Conservation (phyloP, 345 rosid species). For the Salix viminalis region DNA sequence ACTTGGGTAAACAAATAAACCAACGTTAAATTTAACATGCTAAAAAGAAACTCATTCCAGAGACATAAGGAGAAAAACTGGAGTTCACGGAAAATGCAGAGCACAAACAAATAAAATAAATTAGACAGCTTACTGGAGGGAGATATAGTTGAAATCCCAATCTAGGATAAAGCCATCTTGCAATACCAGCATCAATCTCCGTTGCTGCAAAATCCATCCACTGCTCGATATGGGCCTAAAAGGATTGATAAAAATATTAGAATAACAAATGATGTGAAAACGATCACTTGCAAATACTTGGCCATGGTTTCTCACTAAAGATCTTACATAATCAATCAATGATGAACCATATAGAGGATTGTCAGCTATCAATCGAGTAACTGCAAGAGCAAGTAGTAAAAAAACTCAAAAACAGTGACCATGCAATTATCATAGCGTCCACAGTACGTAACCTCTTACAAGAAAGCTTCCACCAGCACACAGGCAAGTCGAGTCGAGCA, state of each 20-base stretch:
- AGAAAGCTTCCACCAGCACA: too few relatives aligned
- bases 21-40: not conserved
- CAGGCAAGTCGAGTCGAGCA: not conserved
- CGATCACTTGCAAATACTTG: not conserved
- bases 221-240: conserved; percentile 79
- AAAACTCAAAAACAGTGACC: conserved; percentile 2
- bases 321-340: conserved; percentile 65
- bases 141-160: conserved; percentile 47
- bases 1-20: not conserved
- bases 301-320: not conserved
- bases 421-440: not conserved
- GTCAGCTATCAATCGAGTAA: conserved; percentile 61
- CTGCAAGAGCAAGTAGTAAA: conserved; percentile 31
- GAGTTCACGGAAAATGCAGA: not conserved
- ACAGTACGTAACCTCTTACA: not conserved
- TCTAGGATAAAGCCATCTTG: conserved; percentile 59
- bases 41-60: not conserved
- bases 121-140: conserved; percentile 61
- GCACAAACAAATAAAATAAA: not conserved
- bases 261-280: not conserved
- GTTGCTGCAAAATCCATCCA: conserved; percentile 83
- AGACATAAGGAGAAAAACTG: not conserved
- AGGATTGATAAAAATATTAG: not conserved
- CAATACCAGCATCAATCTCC: conserved; percentile 70
- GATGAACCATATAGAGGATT: conserved; percentile 62